A percentile compares a stretch with the other conserved stretches of the same genome.
phyloP scores from a whole-genome alignment of 108 stramenopile species.

The Cyclotella sp. region DNA sequence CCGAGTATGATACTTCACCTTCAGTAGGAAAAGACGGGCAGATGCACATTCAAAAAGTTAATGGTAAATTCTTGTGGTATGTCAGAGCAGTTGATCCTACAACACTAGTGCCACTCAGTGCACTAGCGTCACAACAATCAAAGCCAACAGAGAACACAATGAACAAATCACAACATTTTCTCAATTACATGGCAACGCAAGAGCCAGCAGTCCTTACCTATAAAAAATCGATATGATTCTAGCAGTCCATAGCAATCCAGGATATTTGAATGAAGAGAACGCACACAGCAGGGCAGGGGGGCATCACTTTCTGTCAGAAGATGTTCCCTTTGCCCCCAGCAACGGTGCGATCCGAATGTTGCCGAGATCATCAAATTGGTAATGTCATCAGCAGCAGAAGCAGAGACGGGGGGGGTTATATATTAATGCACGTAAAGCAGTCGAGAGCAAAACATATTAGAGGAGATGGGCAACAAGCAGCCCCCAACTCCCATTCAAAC shows the following conservation, averaged over 20 bases:
- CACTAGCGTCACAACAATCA: slow-evolving; percentile 32
- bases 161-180: slow-evolving; percentile 33
- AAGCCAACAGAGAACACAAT: slow-evolving; percentile 23
- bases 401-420: too few species aligned
- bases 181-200: slow-evolving; percentile 58
- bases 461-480: too few species aligned
- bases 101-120: slow-evolving; percentile 6
- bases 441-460: too few species aligned
- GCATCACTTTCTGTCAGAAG: slow-evolving; percentile 28
- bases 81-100: slow-evolving; percentile 47
- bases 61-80: slow-evolving; percentile 55
- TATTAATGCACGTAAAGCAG: too few species aligned
- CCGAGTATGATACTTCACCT: slow-evolving; percentile 31
- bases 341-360: too few species aligned
- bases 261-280: neutral
- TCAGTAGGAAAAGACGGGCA: slow-evolving; percentile 13
- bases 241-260: neutral
- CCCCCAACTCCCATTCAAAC: too few species aligned
- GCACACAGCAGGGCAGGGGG: slow-evolving; percentile 45
- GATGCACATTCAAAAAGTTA: slow-evolving; percentile 41
- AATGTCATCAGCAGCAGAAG: too few species aligned
- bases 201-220: slow-evolving; percentile 50
- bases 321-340: slow-evolving; percentile 8
- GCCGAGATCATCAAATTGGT: too few species aligned
- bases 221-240: slow-evolving; percentile 41